A percentile compares a stretch with the other conserved stretches of the same genome.
Conservation (phyloP, 257 asterid genomes). For the Capsicum chinense region DNA sequence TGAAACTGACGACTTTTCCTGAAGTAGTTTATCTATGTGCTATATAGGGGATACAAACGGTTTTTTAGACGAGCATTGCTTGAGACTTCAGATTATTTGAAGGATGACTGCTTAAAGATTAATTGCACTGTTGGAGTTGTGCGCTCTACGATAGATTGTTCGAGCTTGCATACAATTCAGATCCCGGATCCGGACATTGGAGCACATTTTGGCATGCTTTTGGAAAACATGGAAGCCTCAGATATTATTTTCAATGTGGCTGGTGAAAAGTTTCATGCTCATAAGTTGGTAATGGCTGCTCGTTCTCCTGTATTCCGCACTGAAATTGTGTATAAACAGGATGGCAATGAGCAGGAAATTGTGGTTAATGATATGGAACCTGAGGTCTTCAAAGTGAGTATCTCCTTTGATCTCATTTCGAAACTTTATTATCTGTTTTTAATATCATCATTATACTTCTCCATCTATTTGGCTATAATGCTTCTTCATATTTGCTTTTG, state of each 20-base stretch:
- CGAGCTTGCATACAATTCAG: conserved; percentile 75
- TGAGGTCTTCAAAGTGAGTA: conserved; percentile 78
- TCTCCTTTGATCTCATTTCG: background rate
- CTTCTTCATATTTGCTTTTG: conserved; percentile 18
- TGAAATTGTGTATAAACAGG: conserved; percentile 58
- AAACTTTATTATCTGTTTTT: background rate
- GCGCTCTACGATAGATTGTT: conserved; percentile 87
- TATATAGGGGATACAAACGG: conserved; percentile 90
- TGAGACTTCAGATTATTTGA: conserved; percentile 91
- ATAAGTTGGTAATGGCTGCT: conserved; percentile 94
- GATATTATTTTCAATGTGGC: conserved; percentile 78
- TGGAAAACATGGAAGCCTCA: conserved; percentile 85
- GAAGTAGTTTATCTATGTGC: conserved; percentile 25
- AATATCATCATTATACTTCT: background rate
- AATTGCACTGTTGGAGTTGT: conserved; percentile 99
- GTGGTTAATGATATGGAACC: conserved; percentile 80
- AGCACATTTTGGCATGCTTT: conserved; percentile 79
- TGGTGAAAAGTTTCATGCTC: conserved; percentile 87
- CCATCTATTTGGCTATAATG: conserved; percentile 14
- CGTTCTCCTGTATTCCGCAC: conserved; percentile 78
- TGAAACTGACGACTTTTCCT: conserved; percentile 15
- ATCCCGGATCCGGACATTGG: conserved; percentile 94
- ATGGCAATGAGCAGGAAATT: conserved; percentile 67
- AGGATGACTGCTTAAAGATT: conserved; percentile 97
- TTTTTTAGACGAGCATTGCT: conserved; percentile 88